A percentile compares a stretch with the other conserved stretches of the same genome.
phyloP scores from a whole-genome alignment of 768 basidiomycete species.

The Hericium alpestre region DNA sequence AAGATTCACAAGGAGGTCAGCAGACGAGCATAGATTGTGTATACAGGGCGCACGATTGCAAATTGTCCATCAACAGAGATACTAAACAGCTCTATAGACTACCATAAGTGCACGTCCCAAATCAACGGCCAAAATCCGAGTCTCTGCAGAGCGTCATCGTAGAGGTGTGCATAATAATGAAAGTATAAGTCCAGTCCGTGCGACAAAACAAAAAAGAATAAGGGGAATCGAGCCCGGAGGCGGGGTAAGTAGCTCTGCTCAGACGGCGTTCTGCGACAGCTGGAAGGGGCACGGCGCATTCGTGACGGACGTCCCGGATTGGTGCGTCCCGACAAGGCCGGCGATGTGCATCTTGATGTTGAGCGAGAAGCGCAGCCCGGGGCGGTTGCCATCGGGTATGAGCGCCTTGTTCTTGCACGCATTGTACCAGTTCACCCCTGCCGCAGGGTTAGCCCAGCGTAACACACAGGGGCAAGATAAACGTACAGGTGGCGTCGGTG shows the following conservation, averaged over 20 bases:
- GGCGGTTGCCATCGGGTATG: constrained; percentile 40
- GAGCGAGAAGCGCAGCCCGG: constrained; percentile 28
- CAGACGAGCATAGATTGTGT: too few relatives aligned
- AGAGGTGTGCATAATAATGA: too few relatives aligned
- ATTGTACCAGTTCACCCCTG: constrained; percentile 69
- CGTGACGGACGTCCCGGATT: constrained; percentile 21
- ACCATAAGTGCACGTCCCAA: too few relatives aligned
- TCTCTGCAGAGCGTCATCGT: too few relatives aligned
- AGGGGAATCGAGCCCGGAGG: too few relatives aligned
- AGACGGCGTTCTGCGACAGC: constrained; percentile 16
- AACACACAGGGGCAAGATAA: constrained; percentile 3
- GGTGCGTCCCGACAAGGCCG: constrained; percentile 22
- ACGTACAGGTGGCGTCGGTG: constrained; percentile 74
- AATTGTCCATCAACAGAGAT: too few relatives aligned
- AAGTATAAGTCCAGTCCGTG: too few relatives aligned
- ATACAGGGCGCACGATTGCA: too few relatives aligned
- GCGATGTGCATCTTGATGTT: constrained; percentile 24
- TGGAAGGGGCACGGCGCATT: constrained; percentile 25
- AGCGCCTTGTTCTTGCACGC: constrained; percentile 56
- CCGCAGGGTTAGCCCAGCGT: constrained; percentile 1
- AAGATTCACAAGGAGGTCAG: too few relatives aligned
- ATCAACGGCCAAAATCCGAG: too few relatives aligned
- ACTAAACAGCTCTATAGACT: too few relatives aligned
- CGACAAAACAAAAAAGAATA: too few relatives aligned
- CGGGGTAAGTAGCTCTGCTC: neutral